Evolutionary conservation across 148 eudicot species (phyloP).

Genomic region (Nepenthes gracilis): DNA sequence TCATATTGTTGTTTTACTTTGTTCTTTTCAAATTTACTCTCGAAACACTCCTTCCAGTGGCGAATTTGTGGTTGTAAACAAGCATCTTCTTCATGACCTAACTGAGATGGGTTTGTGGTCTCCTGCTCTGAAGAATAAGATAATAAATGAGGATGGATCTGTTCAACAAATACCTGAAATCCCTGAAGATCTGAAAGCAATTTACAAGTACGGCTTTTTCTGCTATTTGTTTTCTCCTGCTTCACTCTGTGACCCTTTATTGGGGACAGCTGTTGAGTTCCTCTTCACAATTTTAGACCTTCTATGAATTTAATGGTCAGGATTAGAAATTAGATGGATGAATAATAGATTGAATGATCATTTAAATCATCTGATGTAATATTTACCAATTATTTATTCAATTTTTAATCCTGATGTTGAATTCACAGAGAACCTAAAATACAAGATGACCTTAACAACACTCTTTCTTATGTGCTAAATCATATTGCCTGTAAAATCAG

Average conservation of each 20-base stretch:
- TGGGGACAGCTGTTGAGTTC: neutral
- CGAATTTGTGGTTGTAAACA: slow-evolving; percentile 98
- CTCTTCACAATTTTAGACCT: no score
- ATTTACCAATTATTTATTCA: no score
- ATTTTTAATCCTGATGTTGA: no score
- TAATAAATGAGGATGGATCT: slow-evolving; percentile 75
- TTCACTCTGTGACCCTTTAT: neutral
- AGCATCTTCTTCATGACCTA: slow-evolving; percentile 87
- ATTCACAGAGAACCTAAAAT: no score
- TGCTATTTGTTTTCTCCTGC: neutral
- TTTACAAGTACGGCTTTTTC: slow-evolving; percentile 47
- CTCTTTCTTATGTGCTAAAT: neutral
- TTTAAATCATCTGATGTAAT: no score
- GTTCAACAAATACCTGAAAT: slow-evolving; percentile 68
- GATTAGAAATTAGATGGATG: no score
- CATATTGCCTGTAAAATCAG: slow-evolving; percentile 18
- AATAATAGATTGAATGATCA: no score
- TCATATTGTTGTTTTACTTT: neutral
- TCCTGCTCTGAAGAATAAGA: slow-evolving; percentile 65
- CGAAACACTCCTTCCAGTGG: slow-evolving; percentile 39
- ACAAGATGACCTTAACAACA: no score
- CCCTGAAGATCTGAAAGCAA: slow-evolving; percentile 54
- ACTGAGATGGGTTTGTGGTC: slow-evolving; percentile 98
- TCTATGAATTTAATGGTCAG: no score
- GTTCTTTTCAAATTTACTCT: neutral